These are phyloP conservation scores for Fragaria nilgerrensis DNA, from an alignment of 306 rosid genomes.

Conservation along the genomic window DNA sequence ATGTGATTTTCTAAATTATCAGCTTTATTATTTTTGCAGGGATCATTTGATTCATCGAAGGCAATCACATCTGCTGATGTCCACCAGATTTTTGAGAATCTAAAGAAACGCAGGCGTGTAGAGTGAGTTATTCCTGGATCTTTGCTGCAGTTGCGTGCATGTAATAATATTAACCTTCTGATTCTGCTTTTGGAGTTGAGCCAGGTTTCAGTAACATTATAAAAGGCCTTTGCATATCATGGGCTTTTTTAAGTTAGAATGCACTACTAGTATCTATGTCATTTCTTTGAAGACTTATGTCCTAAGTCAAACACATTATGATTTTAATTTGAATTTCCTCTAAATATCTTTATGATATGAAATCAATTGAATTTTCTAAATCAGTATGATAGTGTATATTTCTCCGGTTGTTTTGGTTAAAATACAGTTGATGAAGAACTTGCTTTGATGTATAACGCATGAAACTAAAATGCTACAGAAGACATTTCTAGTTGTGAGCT, in stretches of 20 bases:
- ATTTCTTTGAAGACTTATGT: constrained; percentile 10
- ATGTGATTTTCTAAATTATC: constrained; percentile 3
- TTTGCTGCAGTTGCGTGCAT: constrained; percentile 18
- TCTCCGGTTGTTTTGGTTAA: background rate
- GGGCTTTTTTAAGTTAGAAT: constrained; percentile 28
- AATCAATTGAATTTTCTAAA: background rate
- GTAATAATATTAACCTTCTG: constrained; percentile 21
- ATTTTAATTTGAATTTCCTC: constrained; percentile 15
- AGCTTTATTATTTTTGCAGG: constrained; percentile 45
- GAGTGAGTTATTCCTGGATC: constrained; percentile 39
- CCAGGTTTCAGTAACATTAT: constrained; percentile 23
- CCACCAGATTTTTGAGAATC: constrained; percentile 79
- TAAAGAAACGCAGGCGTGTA: constrained; percentile 87
- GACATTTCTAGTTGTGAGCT: background rate
- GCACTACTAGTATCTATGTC: constrained; percentile 18
- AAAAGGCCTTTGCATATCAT: constrained; percentile 22
- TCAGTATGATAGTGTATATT: background rate
- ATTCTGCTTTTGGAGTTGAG: constrained; percentile 21
- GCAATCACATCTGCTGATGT: constrained; percentile 83
- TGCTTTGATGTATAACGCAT: background rate
- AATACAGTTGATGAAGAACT: background rate
- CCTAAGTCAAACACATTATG: background rate
- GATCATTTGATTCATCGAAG: constrained; percentile 79
- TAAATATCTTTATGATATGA: background rate
- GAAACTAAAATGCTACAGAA: background rate